Percentiles rank a stretch among this genome's conserved stretches.
Conservation (phyloP, 2,329 filamentous ascomycete species). For the Aschersonia sp. region DNA sequence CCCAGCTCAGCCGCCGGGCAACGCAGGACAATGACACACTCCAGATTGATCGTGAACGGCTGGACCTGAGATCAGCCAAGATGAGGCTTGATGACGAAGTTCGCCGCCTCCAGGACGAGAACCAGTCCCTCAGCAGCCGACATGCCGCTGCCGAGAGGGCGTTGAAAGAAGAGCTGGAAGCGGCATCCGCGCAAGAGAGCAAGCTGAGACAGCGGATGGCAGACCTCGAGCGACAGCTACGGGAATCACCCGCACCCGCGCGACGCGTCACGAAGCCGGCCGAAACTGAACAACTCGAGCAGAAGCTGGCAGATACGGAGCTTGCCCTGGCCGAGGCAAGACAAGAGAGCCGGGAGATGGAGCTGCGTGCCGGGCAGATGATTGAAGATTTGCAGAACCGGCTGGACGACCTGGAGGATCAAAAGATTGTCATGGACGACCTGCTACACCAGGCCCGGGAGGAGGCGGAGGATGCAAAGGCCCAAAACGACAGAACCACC, state of each 20-base stretch:
- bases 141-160: too few species aligned
- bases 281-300: slow-evolving; percentile 43
- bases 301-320: slow-evolving; percentile 44
- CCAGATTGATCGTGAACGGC: too few species aligned
- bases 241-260: slow-evolving; percentile 29
- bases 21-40: too few species aligned
- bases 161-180: slow-evolving; percentile 27
- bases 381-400: slow-evolving; percentile 36
- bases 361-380: slow-evolving; percentile 26
- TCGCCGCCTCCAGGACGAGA: too few species aligned
- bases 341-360: slow-evolving; percentile 33
- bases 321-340: slow-evolving; percentile 37
- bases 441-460: slow-evolving; percentile 40
- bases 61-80: too few species aligned
- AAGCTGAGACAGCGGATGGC: slow-evolving; percentile 45
- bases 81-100: too few species aligned
- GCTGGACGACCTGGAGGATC: slow-evolving; percentile 42
- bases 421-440: slow-evolving; percentile 42
- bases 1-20: slow-evolving; percentile 39
- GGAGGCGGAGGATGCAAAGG: slow-evolving; percentile 31
- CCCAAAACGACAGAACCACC: slow-evolving; percentile 27
- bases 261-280: slow-evolving; percentile 33
- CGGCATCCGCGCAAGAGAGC: slow-evolving; percentile 50
- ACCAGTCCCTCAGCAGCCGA: too few species aligned
- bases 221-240: slow-evolving; percentile 46